Percentiles rank a stretch among this genome's conserved stretches.
Conservation (phyloP, 352 stramenopile species). For the Paralagenidium karlingii region DNA sequence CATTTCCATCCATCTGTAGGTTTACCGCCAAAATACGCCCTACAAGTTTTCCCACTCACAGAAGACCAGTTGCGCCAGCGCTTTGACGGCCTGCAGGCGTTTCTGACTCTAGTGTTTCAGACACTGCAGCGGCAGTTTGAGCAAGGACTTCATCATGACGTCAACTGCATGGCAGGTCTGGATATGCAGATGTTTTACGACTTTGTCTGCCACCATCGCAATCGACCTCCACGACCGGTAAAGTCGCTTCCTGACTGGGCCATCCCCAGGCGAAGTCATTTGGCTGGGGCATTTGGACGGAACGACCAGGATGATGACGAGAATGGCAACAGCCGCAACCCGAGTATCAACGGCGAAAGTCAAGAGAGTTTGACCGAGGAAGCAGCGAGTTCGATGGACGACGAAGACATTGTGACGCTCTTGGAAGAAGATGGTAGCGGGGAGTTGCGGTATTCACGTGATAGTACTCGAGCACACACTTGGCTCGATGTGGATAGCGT, state of each 20-base stretch:
- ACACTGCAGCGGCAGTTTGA: slow-evolving; percentile 29
- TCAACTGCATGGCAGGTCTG: slow-evolving; percentile 31
- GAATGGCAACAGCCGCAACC: too few relatives aligned
- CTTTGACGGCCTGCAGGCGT: slow-evolving; percentile 46
- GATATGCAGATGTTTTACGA: slow-evolving; percentile 80
- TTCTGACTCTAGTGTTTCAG: slow-evolving; percentile 32
- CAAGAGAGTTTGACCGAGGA: too few relatives aligned
- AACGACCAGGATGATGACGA: too few relatives aligned
- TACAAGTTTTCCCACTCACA: slow-evolving; percentile 63
- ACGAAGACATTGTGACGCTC: too few relatives aligned
- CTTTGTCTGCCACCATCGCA: slow-evolving; percentile 54
- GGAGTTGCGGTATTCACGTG: too few relatives aligned
- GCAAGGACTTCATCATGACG: slow-evolving; percentile 47
- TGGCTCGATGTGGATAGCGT: slow-evolving; percentile 47
- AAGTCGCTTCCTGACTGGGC: slow-evolving; percentile 46
- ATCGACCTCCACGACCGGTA: slow-evolving; percentile 37
- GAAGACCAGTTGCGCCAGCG: slow-evolving; percentile 45
- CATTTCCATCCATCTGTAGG: slow-evolving; percentile 56
- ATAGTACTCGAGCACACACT: too few relatives aligned
- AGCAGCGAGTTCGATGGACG: too few relatives aligned
- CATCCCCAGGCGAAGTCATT: too few relatives aligned
- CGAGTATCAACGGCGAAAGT: too few relatives aligned
- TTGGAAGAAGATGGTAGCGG: too few relatives aligned
- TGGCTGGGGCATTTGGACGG: too few relatives aligned
- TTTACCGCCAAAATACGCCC: slow-evolving; percentile 67